Evolutionary conservation across 2,329 filamentous ascomycete species (phyloP).

Genomic region (Penicillium sp.): DNA sequence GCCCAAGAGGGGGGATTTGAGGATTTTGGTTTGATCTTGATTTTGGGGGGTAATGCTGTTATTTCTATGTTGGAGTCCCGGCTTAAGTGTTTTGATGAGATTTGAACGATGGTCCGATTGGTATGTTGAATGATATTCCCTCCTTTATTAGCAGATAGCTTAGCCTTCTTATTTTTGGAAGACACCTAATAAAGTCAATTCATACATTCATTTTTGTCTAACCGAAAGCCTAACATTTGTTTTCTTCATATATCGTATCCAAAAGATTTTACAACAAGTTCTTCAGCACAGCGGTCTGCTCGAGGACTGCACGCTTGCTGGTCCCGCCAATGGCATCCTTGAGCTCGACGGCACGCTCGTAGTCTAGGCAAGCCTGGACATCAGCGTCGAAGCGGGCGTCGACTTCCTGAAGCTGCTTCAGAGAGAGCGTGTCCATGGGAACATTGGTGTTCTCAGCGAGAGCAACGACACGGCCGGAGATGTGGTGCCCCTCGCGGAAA

Average conservation of each 20-base stretch:
- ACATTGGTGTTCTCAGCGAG: slow-evolving; percentile 64
- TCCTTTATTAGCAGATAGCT: neutral
- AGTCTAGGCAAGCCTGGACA: slow-evolving; percentile 70
- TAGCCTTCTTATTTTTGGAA: neutral
- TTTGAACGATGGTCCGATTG: neutral
- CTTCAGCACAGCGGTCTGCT: slow-evolving; percentile 65
- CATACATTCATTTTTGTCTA: slow-evolving; percentile 22
- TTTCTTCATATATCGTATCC: slow-evolving; percentile 10
- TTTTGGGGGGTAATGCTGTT: neutral
- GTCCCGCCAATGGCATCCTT: slow-evolving; percentile 74
- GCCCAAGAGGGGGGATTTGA: neutral
- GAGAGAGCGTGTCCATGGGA: slow-evolving; percentile 67
- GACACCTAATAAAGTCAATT: slow-evolving; percentile 7
- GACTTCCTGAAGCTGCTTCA: slow-evolving; percentile 65
- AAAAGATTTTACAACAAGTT: slow-evolving; percentile 46
- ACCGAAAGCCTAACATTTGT: slow-evolving; percentile 16
- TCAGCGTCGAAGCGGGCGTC: slow-evolving; percentile 70
- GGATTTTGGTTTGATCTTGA: neutral
- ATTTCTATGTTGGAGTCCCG: neutral
- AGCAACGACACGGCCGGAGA: slow-evolving; percentile 70
- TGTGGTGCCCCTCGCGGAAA: slow-evolving; percentile 78
- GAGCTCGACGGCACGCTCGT: slow-evolving; percentile 78
- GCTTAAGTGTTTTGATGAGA: neutral
- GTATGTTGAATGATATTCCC: slow-evolving; percentile 1
- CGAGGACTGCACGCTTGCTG: slow-evolving; percentile 65